Evolutionary conservation across 2,329 filamentous ascomycete species (phyloP), one percentile per base, ranked within the genome.

Genomic region (Coniochaeta sp.): DNA sequence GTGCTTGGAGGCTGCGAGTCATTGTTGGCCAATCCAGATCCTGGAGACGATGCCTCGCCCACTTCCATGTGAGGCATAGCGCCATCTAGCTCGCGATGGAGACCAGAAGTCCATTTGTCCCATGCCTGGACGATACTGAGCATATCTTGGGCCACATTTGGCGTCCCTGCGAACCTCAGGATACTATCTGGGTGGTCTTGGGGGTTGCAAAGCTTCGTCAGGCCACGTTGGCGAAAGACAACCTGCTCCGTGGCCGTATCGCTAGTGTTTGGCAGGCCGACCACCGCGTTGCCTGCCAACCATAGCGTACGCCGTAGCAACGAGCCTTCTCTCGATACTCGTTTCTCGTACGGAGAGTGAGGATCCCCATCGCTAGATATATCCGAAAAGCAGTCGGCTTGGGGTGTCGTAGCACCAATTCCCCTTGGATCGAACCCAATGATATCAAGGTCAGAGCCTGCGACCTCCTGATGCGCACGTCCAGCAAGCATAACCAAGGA

Each of bases 371-470:
- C 22, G 14, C 2, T 52, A 31, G 5, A 31, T n/a, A 52, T 52
- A 17, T 52, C 47, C 14, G 58, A 68, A 65, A 44, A 79, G 63
- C 77, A 79, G 62, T 77, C 72, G 17, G 74, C 73, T 24, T 63
- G 62, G 1, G 77, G 77, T 0, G 70, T 72, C 1, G 74, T 77
- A 50, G 68, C 72, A 14, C 73, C 73, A 47, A 76, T 69, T 57
- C 78, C 78, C 19, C 79, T 73, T 1, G 79, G 79, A 63, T 81
- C 79, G 58, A 81, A 81, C 1, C 77, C 75, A 56, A 82, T 72
- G 22, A 81, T 66, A 61, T 80, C 76, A 62, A 74, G 72, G 44
- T 77, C 72, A 0, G 61, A 58, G 38, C 77, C 77, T 17, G 78
- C 66, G 22, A 76, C 63, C 1, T 62, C 58, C 40, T 77, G 77